A percentile compares a stretch with the other conserved stretches of the same genome.
Conservation (phyloP, 352 stramenopile species). For the Thraustotheca clavata region DNA sequence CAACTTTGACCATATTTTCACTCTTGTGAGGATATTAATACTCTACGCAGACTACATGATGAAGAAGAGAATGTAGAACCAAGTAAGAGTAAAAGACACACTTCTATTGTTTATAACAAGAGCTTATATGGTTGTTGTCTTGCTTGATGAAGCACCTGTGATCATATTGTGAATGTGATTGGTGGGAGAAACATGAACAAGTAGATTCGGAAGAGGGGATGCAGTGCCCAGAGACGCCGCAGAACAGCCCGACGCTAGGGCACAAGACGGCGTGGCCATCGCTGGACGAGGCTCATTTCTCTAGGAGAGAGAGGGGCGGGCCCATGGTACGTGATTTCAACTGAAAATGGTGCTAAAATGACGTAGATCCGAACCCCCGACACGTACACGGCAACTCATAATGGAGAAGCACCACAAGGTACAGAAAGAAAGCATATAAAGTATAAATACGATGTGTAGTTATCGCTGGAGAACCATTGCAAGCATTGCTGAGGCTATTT, state of each 20-base stretch:
- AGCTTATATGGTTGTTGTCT: too few species aligned
- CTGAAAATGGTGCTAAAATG: neutral
- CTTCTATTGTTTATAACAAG: too few species aligned
- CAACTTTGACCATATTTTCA: too few species aligned
- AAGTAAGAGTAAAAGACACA: too few species aligned
- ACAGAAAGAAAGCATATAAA: neutral
- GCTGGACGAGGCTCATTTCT: conserved; percentile 10
- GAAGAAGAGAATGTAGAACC: too few species aligned
- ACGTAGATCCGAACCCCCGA: conserved; percentile 14
- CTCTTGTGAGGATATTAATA: too few species aligned
- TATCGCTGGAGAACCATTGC: conserved; percentile 36
- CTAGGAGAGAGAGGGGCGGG: neutral
- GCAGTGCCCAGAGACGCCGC: conserved; percentile 6
- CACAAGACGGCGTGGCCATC: conserved; percentile 5
- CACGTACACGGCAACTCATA: conserved; percentile 8
- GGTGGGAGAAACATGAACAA: too few species aligned
- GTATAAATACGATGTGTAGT: conserved; percentile 29
- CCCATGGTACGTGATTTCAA: neutral
- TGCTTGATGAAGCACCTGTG: too few species aligned
- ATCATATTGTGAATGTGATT: too few species aligned
- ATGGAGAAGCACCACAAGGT: conserved; percentile 9
- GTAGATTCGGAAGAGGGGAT: too few species aligned
- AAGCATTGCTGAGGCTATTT: conserved; percentile 33
- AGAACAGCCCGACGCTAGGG: conserved; percentile 10
- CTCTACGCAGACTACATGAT: too few species aligned